Evolutionary conservation across 495 filamentous ascomycete genomes (phyloP).

Genomic region (Chaetomidium leptoderma): DNA sequence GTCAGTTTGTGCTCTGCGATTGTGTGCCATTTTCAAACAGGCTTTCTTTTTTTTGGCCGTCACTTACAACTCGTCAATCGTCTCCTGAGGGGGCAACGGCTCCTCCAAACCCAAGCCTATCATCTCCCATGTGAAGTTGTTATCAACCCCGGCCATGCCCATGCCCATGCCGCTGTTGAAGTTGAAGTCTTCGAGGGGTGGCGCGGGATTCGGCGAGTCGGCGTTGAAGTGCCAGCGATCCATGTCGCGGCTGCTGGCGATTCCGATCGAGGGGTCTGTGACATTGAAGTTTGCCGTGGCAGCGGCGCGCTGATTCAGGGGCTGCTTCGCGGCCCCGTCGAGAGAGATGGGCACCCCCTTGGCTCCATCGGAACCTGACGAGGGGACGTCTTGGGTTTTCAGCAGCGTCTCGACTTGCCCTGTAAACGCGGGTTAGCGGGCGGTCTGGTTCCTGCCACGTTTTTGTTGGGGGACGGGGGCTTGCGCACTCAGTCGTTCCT

Average conservation of each 20-base stretch:
- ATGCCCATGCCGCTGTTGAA: conserved; percentile 48
- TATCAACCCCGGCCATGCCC: conserved; percentile 42
- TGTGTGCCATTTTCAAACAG: neutral
- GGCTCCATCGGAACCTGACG: conserved; percentile 30
- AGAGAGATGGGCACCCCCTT: conserved; percentile 33
- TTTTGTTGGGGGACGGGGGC: neutral
- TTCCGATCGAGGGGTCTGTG: conserved; percentile 41
- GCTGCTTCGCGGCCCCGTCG: conserved; percentile 30
- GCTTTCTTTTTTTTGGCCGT: neutral
- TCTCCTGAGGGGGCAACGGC: conserved; percentile 79
- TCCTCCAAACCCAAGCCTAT: conserved; percentile 91
- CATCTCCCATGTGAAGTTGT: conserved; percentile 78
- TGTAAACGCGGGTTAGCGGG: conserved; percentile 37
- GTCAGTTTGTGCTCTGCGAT: neutral
- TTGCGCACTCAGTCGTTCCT: conserved; percentile 83
- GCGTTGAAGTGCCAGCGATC: conserved; percentile 51
- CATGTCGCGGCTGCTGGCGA: conserved; percentile 42
- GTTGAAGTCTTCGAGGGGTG: conserved; percentile 46
- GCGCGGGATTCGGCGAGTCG: conserved; percentile 46
- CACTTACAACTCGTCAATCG: conserved; percentile 82
- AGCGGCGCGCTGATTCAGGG: conserved; percentile 31
- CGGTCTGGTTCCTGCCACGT: neutral
- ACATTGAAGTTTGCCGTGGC: conserved; percentile 44
- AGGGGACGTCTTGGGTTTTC: conserved; percentile 64
- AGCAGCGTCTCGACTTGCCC: conserved; percentile 93